These are phyloP conservation scores for Nakaseomyces glabratus DNA, from an alignment of 1,139 yeast genomes.

Conservation along the genomic window DNA sequence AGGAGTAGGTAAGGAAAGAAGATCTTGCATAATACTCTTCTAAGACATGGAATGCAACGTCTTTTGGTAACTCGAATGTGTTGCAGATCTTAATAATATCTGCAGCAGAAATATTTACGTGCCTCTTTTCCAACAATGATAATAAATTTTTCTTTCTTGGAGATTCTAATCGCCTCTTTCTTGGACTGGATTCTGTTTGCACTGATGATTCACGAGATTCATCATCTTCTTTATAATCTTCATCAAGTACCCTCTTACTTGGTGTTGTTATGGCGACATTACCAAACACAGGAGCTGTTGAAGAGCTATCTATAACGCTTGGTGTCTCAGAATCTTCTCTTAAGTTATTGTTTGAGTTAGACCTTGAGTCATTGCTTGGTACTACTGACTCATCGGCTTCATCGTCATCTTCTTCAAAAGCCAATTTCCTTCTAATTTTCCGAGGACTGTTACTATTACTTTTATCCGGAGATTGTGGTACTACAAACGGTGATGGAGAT, in stretches of 20 bases:
- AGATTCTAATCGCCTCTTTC: slow-evolving; percentile 14
- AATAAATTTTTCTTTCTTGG: slow-evolving; percentile 9
- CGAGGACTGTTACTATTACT: neutral
- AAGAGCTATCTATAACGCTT: neutral
- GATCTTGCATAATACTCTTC: slow-evolving; percentile 44
- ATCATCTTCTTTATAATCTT: slow-evolving; percentile 7
- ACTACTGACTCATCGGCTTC: slow-evolving; percentile 1
- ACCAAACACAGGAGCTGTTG: slow-evolving; percentile 2
- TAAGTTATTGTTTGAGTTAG: neutral
- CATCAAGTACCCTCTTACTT: slow-evolving; percentile 7
- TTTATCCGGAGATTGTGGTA: slow-evolving; percentile 7
- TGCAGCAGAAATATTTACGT: slow-evolving; percentile 34
- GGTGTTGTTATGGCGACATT: slow-evolving; percentile 11
- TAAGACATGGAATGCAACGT: slow-evolving; percentile 42
- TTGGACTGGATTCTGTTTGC: neutral
- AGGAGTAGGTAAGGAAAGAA: slow-evolving; percentile 50
- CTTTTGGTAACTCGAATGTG: slow-evolving; percentile 50
- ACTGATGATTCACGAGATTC: slow-evolving; percentile 7
- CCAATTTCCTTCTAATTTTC: slow-evolving; percentile 24
- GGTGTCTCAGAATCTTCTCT: neutral
- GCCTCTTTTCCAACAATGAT: slow-evolving; percentile 19
- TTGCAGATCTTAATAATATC: slow-evolving; percentile 54
- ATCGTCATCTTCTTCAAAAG: slow-evolving; percentile 29
- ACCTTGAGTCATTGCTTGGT: neutral
- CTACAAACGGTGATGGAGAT: slow-evolving; percentile 5